Percentiles rank a stretch among this genome's conserved stretches.
Evolutionary conservation across 1,284 basidiomycete genomes (phyloP).

Genomic region (Heterobasidion irregulare): DNA sequence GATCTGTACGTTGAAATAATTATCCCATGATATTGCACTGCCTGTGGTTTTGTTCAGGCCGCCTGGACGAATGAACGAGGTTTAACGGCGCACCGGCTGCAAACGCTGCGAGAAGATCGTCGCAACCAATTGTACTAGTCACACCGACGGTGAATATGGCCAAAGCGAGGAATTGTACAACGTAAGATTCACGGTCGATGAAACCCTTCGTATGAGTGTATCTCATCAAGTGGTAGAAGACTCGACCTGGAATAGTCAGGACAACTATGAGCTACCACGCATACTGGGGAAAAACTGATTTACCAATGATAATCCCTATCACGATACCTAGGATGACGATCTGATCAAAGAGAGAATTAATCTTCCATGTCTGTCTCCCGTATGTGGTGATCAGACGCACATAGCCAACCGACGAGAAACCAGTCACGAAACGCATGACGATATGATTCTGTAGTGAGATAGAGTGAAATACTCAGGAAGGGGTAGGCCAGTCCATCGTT

Average conservation of each 20-base stretch:
- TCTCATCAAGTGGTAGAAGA: slow-evolving; percentile 78
- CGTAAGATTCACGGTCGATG: slow-evolving; percentile 87
- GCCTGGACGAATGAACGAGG: not conserved
- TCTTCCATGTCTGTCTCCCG: not conserved
- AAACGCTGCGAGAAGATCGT: slow-evolving; percentile 87
- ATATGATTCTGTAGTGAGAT: slow-evolving; percentile 70
- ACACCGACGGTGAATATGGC: slow-evolving; percentile 75
- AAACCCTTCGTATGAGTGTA: slow-evolving; percentile 68
- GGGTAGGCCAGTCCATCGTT: slow-evolving; percentile 90
- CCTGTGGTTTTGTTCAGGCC: slow-evolving; percentile 28
- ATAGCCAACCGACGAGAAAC: slow-evolving; percentile 79
- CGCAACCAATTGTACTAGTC: slow-evolving; percentile 69
- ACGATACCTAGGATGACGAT: slow-evolving; percentile 2
- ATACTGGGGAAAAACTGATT: not conserved
- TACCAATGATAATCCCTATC: not conserved
- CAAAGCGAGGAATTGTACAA: slow-evolving; percentile 84
- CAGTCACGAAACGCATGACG: slow-evolving; percentile 63
- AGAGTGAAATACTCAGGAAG: slow-evolving; percentile 84
- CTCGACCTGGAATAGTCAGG: not conserved
- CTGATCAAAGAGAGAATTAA: not conserved
- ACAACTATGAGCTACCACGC: not conserved
- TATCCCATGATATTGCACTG: slow-evolving; percentile 90
- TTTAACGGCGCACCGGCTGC: slow-evolving; percentile 59
- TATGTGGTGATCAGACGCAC: slow-evolving; percentile 28
- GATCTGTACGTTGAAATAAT: slow-evolving; percentile 80